Conservation (phyloP, 768 basidiomycete genomes). For the Nevesoporus exiguus region DNA sequence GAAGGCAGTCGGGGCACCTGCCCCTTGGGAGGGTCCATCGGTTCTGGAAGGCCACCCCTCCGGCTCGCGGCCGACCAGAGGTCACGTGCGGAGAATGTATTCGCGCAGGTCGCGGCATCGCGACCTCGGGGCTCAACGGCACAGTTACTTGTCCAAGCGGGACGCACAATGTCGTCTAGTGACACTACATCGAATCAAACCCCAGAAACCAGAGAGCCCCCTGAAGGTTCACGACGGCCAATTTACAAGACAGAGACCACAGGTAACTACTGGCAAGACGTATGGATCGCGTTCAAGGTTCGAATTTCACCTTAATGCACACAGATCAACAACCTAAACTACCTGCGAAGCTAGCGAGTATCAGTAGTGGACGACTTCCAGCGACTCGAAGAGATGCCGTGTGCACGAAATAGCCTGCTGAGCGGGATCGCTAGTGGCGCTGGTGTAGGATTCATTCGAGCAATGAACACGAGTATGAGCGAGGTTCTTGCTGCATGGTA, state of each 20-base stretch:
- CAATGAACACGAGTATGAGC: conserved; percentile 57
- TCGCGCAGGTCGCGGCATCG: too few relatives aligned
- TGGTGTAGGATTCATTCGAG: conserved; percentile 73
- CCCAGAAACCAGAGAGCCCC: conserved; percentile 1
- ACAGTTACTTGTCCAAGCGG: too few relatives aligned
- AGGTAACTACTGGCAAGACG: conserved; percentile 32
- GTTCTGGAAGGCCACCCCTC: too few relatives aligned
- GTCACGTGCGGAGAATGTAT: conserved; percentile 1
- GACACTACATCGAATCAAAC: conserved; percentile 1
- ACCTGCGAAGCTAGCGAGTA: conserved; percentile 43
- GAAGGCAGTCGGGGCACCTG: too few relatives aligned
- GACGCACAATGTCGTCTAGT: conserved; percentile 9
- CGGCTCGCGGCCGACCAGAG: too few relatives aligned
- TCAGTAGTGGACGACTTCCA: conserved; percentile 50
- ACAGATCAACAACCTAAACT: conserved; percentile 8
- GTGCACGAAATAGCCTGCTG: conserved; percentile 71
- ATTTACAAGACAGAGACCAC: conserved; percentile 31
- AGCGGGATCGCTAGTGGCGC: conserved; percentile 77
- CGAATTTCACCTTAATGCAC: not conserved
- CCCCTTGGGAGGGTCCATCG: too few relatives aligned
- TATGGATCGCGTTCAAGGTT: conserved; percentile 32
- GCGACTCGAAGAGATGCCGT: conserved; percentile 68
- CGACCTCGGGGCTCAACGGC: too few relatives aligned
- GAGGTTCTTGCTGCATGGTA: not conserved
- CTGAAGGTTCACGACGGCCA: conserved; percentile 18